Evolutionary conservation across 1,139 yeast species (phyloP), one percentile per base, ranked within the genome.

Genomic region (Candida freyschussii): DNA sequence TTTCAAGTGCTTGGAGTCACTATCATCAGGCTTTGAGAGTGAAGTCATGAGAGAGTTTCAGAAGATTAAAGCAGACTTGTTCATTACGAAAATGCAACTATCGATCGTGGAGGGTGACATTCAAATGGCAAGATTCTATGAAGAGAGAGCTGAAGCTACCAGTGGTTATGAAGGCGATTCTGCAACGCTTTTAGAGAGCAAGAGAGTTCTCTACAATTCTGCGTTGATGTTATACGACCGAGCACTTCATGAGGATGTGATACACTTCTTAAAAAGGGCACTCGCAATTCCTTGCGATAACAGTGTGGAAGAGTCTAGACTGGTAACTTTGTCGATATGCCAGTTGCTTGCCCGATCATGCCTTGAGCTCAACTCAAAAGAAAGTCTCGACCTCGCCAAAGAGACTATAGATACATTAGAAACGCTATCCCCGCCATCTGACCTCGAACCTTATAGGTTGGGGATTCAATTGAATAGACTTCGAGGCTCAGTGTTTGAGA

Each of bases 51-150:
- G 11, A 24, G 40, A 24, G 21, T 42, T 47, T 27, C 30, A 31
- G n/a, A 40, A 28, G 12, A 13, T 33, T 7, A 42, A 32, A 20
- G 33, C 41, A 3, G 48, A 54, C 18, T 31, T 54, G 15, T 44
- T 42, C 14, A 30, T 52, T 8, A 37, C 47, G 18, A 50, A 51
- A 26, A 49, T 49, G 47, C 56, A 53, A 28, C 29, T 44, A 8
- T 39, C 55, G 0, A 29, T 55, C 1, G 14, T 35, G 5, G 45
- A 44, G 12, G 45, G 44, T 9, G 55, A 57, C 32, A 30, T 42
- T 11, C 40, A 46, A 15, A 45, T 47, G 51, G 57, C 57, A 0
- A 49, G 44, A 21, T 45, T 50, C 27, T 52, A 50, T 34, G 56
- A 55, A 24, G 44, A 41, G 11, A 48, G 52, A 27, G 48, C 55